These are phyloP conservation scores for Sporothrix pseudoabietina DNA, from an alignment of 2,329 filamentous ascomycete species.

Conservation along the genomic window DNA sequence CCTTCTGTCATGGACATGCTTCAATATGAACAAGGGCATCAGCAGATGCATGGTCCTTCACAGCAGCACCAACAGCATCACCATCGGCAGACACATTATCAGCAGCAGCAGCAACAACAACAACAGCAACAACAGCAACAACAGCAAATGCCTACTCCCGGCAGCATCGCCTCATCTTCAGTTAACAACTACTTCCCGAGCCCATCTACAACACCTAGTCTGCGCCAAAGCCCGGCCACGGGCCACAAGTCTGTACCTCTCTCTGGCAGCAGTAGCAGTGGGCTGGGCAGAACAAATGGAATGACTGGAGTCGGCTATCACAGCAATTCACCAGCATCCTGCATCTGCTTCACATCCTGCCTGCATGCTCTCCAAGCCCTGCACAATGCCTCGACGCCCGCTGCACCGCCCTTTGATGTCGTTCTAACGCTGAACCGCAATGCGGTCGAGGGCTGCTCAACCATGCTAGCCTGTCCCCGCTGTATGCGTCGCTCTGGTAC, in stretches of 20 bases:
- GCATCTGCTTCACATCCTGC: conserved; percentile 52
- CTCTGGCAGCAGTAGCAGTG: conserved; percentile 1
- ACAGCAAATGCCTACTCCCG: conserved; percentile 42
- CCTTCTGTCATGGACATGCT: conserved; percentile 39
- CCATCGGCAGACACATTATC: background rate
- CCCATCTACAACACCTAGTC: conserved; percentile 45
- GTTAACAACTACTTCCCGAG: conserved; percentile 45
- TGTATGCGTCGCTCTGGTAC: conserved; percentile 50
- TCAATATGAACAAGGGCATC: conserved; percentile 38
- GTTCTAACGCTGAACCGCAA: conserved; percentile 51
- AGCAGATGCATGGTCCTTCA: background rate
- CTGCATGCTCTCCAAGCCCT: conserved; percentile 52
- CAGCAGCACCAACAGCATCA: background rate
- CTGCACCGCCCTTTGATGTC: conserved; percentile 48
- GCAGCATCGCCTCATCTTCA: conserved; percentile 39
- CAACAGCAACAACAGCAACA: background rate
- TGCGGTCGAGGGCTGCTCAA: conserved; percentile 52
- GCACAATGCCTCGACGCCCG: conserved; percentile 44
- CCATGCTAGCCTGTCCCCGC: conserved; percentile 50
- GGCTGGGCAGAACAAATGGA: background rate
- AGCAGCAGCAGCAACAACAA: conserved; percentile 28
- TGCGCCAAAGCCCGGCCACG: conserved; percentile 38
- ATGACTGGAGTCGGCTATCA: conserved; percentile 16
- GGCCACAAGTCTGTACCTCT: conserved; percentile 39
- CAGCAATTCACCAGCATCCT: conserved; percentile 37